Base-by-base conservation (phyloP, 2,329 filamentous ascomycete genomes). In the Stagonosporopsis rhizophila region DNA sequence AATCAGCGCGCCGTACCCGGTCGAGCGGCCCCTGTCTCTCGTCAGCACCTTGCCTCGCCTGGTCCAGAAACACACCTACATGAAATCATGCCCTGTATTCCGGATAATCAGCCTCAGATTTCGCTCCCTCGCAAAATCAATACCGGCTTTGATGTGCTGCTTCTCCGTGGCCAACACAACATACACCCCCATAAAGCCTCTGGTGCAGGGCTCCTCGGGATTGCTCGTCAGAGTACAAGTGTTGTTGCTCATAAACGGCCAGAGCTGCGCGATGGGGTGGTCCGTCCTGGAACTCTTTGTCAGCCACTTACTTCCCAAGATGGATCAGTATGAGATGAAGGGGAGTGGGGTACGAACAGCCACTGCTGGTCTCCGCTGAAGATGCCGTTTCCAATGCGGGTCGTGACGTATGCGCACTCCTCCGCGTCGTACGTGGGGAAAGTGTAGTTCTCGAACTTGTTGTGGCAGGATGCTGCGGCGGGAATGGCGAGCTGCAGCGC, bases 21-120 rank as follows among this genome's bases (percentile, higher is more conserved):
- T 74, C 1, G 72, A 74, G 30, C 72, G 71, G 17, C 72, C 74
- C 61, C 63, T 67, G 6, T 25, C n/a, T 4, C 11, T 9, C 14
- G 11, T 60, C 17, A 63, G 60, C 23, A 20, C n/a, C 20, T 40
- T 23, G 2, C 15, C 38, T 4, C 11, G 15, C 38, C 14, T 14
- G 15, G 6, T 6, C 20, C 20, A 11, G 15, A 14, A n/a, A 5
- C 20, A 15, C 9, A 46, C 61, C 57, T 28, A 67, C 65, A 74
- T 65, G 58, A 74, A 75, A 39, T 75, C 71, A 56, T 75, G 73
- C 1, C 73, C 73, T 15, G 73, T 75, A 40, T 75, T 75, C 0
- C 71, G 62, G 15, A 75, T 69, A 30, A 75, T 67, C 6, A 75
- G 40, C 8, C 73, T 65, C 35, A 75, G 38, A 38, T 74, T 74